Conservation (phyloP, 177 flowering plant genomes). For the Vitis hybrid region DNA sequence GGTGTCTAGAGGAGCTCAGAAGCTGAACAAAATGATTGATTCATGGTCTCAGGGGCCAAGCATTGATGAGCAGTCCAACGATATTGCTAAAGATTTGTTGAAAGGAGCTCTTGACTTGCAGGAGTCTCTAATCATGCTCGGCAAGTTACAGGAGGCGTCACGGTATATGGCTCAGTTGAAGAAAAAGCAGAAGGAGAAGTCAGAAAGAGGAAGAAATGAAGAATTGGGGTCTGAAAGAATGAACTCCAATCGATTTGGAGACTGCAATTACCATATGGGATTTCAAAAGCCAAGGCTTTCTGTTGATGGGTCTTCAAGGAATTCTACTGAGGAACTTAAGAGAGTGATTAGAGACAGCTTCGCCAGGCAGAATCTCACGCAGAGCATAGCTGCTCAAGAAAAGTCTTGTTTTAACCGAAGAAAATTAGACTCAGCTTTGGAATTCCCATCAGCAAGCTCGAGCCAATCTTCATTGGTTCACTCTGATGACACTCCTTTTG, state of each 20-base stretch:
- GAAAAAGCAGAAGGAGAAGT: slow-evolving; percentile 36
- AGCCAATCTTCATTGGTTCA: slow-evolving; percentile 41
- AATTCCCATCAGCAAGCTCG: slow-evolving; percentile 57
- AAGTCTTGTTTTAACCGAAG: slow-evolving; percentile 14
- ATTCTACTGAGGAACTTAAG: slow-evolving; percentile 54
- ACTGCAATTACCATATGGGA: slow-evolving; percentile 14
- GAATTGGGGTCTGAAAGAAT: slow-evolving; percentile 15
- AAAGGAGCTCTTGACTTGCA: slow-evolving; percentile 84
- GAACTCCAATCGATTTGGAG: slow-evolving; percentile 15
- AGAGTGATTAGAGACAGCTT: slow-evolving; percentile 53
- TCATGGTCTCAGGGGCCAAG: slow-evolving; percentile 52
- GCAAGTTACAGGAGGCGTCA: slow-evolving; percentile 71
- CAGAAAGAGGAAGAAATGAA: slow-evolving; percentile 16
- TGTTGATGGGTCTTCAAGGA: slow-evolving; percentile 36
- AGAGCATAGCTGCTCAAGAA: slow-evolving; percentile 20
- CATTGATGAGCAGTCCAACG: slow-evolving; percentile 38
- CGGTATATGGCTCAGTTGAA: slow-evolving; percentile 36
- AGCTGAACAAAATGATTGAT: slow-evolving; percentile 60
- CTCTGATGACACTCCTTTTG: slow-evolving; percentile 26
- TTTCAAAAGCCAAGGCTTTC: slow-evolving; percentile 31
- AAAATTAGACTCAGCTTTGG: slow-evolving; percentile 29
- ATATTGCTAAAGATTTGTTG: slow-evolving; percentile 67
- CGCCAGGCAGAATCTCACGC: slow-evolving; percentile 51
- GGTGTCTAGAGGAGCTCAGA: slow-evolving; percentile 73
- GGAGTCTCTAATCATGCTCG: slow-evolving; percentile 69